A percentile compares a stretch with the other conserved stretches of the same genome.
Conservation (phyloP, 768 basidiomycete species). For the Lactifluus pinguis region DNA sequence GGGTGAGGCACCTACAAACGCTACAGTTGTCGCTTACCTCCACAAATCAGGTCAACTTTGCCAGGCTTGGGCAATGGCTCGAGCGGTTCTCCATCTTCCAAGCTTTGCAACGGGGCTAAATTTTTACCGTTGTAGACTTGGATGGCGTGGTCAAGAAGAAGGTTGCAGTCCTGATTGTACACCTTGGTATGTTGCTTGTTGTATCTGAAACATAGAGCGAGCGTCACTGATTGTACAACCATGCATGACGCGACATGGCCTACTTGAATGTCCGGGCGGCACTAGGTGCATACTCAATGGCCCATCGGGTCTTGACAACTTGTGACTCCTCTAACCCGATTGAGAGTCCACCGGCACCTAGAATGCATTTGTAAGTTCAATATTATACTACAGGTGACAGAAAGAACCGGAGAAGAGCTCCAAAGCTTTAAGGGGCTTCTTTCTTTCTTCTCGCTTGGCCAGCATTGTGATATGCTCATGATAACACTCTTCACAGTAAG, state of each 20-base stretch:
- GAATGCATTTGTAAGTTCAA: neutral
- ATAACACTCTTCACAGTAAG: conserved; percentile 35
- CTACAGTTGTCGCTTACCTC: conserved; percentile 37
- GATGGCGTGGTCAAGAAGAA: conserved; percentile 50
- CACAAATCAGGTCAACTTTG: conserved; percentile 64
- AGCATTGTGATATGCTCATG: conserved; percentile 27
- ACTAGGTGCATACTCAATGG: conserved; percentile 54
- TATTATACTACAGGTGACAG: neutral
- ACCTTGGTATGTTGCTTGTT: conserved; percentile 56
- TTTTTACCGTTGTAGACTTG: conserved; percentile 35
- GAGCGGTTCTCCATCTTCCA: conserved; percentile 32
- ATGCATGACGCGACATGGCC: conserved; percentile 13
- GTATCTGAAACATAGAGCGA: conserved; percentile 29
- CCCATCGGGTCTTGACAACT: conserved; percentile 57
- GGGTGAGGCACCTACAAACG: neutral
- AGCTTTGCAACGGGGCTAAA: conserved; percentile 30
- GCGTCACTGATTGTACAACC: neutral
- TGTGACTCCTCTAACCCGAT: conserved; percentile 55
- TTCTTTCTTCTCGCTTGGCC: conserved; percentile 24
- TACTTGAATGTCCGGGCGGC: conserved; percentile 60
- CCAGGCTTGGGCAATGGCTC: conserved; percentile 46
- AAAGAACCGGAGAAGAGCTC: conserved; percentile 59
- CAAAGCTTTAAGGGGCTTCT: conserved; percentile 45
- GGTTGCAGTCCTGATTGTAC: conserved; percentile 56
- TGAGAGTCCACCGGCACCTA: conserved; percentile 70